Conservation (phyloP, 192 early-diverging fungal genomes). For the Coemansia sp. region DNA sequence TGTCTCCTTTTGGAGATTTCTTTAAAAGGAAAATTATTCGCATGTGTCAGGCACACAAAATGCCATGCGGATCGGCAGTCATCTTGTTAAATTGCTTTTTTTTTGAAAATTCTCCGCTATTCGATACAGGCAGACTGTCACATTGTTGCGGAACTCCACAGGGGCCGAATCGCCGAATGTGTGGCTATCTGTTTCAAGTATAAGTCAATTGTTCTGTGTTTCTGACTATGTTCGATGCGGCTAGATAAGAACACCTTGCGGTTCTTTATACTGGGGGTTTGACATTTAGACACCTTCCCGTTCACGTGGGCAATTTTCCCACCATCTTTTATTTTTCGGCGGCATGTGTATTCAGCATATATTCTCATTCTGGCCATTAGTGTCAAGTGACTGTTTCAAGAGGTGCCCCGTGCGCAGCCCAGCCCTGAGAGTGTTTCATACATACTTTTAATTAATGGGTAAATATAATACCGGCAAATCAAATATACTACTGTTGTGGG, state of each 20-base stretch:
- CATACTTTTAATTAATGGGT: background rate
- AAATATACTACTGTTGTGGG: too few relatives aligned
- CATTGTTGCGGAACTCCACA: background rate
- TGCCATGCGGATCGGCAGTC: background rate
- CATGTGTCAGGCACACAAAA: background rate
- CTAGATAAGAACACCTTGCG: background rate
- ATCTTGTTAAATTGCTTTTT: background rate
- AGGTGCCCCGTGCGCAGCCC: background rate
- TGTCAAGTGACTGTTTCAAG: background rate
- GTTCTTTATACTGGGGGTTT: too few relatives aligned
- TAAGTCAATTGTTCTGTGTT: background rate
- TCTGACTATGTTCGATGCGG: background rate
- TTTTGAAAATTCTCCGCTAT: conserved; percentile 14
- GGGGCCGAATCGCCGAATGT: background rate
- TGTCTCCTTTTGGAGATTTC: background rate
- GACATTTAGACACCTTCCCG: background rate
- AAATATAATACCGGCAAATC: background rate
- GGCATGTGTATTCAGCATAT: background rate
- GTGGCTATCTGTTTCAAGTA: background rate
- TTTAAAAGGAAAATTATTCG: conserved; percentile 1
- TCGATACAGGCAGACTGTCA: background rate
- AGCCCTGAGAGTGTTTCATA: background rate
- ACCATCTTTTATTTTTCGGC: background rate
- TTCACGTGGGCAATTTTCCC: background rate
- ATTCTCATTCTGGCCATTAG: background rate